phyloP scores from a whole-genome alignment of 164 flowering plant species.

The Umbellularia californica region DNA sequence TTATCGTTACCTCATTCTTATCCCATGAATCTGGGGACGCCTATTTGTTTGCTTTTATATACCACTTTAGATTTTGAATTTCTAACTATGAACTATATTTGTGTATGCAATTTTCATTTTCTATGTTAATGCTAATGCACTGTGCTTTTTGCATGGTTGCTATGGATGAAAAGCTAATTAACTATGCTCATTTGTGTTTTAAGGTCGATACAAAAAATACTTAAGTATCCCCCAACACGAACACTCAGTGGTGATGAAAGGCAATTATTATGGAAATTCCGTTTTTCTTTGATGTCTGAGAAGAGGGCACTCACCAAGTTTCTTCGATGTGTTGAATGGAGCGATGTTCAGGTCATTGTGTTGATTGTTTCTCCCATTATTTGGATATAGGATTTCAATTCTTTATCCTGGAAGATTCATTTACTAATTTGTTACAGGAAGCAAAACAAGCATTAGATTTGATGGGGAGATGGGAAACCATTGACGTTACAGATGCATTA shows the following conservation, averaged over 20 bases:
- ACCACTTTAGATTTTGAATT: too few species aligned
- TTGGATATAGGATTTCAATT: background rate
- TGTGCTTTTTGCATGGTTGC: background rate
- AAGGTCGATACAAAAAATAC: conserved; percentile 83
- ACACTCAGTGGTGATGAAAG: conserved; percentile 91
- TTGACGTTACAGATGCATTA: conserved; percentile 95
- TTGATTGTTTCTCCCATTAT: background rate
- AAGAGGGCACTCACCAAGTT: conserved; percentile 96
- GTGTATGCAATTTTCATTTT: background rate
- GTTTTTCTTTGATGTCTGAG: conserved; percentile 93
- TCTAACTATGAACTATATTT: too few species aligned
- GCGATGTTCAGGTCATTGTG: conserved; percentile 82
- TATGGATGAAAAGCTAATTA: background rate
- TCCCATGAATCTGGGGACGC: too few species aligned
- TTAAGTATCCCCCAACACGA: conserved; percentile 94
- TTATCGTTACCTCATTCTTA: too few species aligned
- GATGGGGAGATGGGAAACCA: conserved; percentile 89
- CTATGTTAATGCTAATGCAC: background rate
- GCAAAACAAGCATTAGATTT: conserved; percentile 94
- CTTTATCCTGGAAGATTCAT: conserved; percentile 1
- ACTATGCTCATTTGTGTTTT: conserved; percentile 18
- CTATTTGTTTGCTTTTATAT: too few species aligned
- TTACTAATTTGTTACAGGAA: conserved; percentile 53
- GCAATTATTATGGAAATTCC: conserved; percentile 95
- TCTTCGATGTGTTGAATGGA: conserved; percentile 98